These are phyloP conservation scores for Trametes cubensis DNA, from an alignment of 768 basidiomycete genomes.

Conservation along the genomic window DNA sequence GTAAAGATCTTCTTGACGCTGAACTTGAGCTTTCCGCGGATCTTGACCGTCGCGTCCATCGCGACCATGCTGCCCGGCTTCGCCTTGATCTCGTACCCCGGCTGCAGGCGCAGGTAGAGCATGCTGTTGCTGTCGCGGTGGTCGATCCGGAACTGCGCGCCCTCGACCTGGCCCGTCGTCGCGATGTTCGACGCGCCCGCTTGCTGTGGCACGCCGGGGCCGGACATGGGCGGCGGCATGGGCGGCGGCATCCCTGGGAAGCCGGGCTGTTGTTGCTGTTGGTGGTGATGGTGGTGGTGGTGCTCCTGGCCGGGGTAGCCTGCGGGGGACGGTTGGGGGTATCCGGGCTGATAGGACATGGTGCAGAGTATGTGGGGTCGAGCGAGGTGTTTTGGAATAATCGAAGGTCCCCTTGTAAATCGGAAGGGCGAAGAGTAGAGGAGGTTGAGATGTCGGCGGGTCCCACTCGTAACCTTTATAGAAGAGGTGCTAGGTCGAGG, in stretches of 20 bases:
- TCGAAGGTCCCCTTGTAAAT: neutral
- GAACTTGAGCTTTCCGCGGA: conserved; percentile 34
- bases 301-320: conserved; percentile 23
- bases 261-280: neutral
- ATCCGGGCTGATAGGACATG: conserved; percentile 18
- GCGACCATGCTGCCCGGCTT: conserved; percentile 40
- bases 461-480: neutral
- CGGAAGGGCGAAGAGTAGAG: neutral
- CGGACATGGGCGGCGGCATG: neutral
- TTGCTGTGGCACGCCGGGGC: neutral
- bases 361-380: neutral
- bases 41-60: conserved; percentile 36
- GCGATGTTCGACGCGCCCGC: conserved; percentile 5
- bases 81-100: conserved; percentile 34
- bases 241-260: conserved; percentile 4
- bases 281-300: neutral
- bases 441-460: neutral
- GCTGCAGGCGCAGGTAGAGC: conserved; percentile 34
- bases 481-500: neutral
- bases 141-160: conserved; percentile 33
- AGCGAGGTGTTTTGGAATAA: neutral
- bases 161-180: conserved; percentile 33
- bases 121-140: conserved; percentile 39
- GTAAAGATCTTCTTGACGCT: conserved; percentile 37
- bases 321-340: conserved; percentile 4